Conservation (phyloP, 2,329 filamentous ascomycete species). For the Fonsecaea erecta region DNA sequence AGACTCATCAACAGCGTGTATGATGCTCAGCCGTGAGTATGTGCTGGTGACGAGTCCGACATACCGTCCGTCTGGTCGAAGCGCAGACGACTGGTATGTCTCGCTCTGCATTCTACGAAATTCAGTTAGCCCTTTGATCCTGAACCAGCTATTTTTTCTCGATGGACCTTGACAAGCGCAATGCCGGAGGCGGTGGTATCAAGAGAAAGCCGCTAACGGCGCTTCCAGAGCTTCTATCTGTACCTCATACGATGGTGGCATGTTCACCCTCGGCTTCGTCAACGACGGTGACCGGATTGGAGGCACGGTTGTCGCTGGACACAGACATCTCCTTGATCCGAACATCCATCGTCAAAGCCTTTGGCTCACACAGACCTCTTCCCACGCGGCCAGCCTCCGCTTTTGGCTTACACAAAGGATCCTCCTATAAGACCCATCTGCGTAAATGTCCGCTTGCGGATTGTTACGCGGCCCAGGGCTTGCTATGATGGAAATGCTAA, state of each 20-base stretch:
- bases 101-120: background rate
- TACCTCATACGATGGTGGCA: no score
- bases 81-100: background rate
- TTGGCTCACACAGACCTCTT: background rate
- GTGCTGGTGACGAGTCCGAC: background rate
- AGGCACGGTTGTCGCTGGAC: background rate
- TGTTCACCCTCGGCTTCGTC: background rate
- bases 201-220: no score
- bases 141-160: background rate
- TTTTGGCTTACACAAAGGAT: background rate
- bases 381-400: background rate
- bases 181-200: no score
- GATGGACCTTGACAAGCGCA: no score
- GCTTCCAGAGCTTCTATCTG: background rate
- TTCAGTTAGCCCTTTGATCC: background rate
- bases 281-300: background rate
- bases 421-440: background rate
- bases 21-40: background rate
- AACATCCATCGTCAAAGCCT: background rate
- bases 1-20: background rate
- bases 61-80: background rate
- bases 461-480: background rate
- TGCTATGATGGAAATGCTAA: background rate
- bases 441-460: background rate
- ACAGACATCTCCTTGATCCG: background rate